phyloP scores from a whole-genome alignment of 768 basidiomycete genomes.

The Termitomyces sp. region DNA sequence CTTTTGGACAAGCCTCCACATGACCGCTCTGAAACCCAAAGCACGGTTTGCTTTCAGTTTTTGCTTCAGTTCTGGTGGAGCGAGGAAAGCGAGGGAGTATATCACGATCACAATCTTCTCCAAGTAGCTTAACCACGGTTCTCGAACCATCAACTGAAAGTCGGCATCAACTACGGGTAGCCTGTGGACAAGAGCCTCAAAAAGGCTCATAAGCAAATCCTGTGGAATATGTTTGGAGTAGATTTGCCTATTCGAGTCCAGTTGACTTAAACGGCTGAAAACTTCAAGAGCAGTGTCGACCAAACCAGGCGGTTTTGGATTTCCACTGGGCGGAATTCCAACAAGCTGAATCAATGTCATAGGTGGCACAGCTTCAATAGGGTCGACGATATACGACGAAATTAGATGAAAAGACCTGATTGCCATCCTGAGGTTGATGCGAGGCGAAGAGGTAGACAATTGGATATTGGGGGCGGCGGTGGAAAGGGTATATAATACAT shows the following conservation, averaged over 20 bases:
- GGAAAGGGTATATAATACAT: conserved; percentile 64
- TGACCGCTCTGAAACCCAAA: conserved; percentile 63
- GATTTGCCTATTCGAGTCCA: conserved; percentile 73
- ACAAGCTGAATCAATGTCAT: conserved; percentile 48
- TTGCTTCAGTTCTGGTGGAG: conserved; percentile 68
- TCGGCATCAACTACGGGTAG: conserved; percentile 79
- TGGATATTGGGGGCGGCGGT: conserved; percentile 50
- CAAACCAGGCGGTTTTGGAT: conserved; percentile 49
- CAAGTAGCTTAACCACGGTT: conserved; percentile 70
- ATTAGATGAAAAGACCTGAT: conserved; percentile 59
- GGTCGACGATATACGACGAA: conserved; percentile 72
- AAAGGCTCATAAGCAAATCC: conserved; percentile 50
- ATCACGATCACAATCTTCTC: conserved; percentile 79
- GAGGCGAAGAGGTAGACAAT: conserved; percentile 38
- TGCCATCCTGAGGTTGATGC: conserved; percentile 41
- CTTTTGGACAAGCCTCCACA: conserved; percentile 67
- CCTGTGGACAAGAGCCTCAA: conserved; percentile 71
- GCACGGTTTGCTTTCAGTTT: conserved; percentile 58
- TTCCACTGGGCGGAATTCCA: conserved; percentile 35
- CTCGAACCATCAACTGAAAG: conserved; percentile 57
- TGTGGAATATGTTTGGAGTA: conserved; percentile 58
- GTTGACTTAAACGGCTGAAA: conserved; percentile 71
- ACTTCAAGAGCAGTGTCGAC: conserved; percentile 79
- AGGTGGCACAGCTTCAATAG: conserved; percentile 60
- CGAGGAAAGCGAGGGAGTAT: conserved; percentile 82